phyloP scores from a whole-genome alignment of 805 yeast species.

The Gaillardinia entomophila region DNA sequence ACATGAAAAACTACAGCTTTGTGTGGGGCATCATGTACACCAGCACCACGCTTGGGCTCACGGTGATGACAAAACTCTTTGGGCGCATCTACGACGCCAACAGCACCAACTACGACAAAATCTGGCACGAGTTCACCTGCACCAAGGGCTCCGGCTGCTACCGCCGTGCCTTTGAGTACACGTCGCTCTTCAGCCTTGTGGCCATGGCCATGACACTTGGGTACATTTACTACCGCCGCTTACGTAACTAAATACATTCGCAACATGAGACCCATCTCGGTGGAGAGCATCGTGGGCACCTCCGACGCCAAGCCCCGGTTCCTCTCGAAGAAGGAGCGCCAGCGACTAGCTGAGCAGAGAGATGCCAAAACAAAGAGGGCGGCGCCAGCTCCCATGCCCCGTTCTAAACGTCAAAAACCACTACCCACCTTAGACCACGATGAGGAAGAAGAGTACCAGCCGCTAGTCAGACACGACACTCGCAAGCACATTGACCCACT shows the following conservation, averaged over 20 bases:
- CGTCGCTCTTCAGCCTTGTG: conserved; percentile 15
- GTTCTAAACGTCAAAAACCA: no score
- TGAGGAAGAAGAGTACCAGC: conserved; percentile 53
- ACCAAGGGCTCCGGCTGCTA: conserved; percentile 25
- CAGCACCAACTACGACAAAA: conserved; percentile 12
- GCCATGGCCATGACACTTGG: conserved; percentile 12
- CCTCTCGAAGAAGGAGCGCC: conserved; percentile 42
- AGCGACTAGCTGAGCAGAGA: conserved; percentile 15
- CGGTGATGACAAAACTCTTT: conserved; percentile 25
- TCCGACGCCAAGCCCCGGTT: conserved; percentile 29
- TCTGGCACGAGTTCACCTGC: conserved; percentile 10
- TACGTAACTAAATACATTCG: no score
- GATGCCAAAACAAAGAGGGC: no score
- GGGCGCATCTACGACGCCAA: conserved; percentile 24
- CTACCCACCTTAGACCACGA: conserved; percentile 9
- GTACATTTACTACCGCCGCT: conserved; percentile 1
- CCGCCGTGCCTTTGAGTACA: conserved; percentile 18
- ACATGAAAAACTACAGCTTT: conserved; percentile 26
- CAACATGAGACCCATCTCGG: not conserved
- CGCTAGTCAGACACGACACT: conserved; percentile 25
- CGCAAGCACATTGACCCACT: conserved; percentile 6
- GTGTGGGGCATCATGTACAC: conserved; percentile 31
- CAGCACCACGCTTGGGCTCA: conserved; percentile 25
- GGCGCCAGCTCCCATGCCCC: no score
- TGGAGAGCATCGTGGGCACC: not conserved